phyloP scores from a whole-genome alignment of 345 rosid genomes.

The Dovyalis caffra region DNA sequence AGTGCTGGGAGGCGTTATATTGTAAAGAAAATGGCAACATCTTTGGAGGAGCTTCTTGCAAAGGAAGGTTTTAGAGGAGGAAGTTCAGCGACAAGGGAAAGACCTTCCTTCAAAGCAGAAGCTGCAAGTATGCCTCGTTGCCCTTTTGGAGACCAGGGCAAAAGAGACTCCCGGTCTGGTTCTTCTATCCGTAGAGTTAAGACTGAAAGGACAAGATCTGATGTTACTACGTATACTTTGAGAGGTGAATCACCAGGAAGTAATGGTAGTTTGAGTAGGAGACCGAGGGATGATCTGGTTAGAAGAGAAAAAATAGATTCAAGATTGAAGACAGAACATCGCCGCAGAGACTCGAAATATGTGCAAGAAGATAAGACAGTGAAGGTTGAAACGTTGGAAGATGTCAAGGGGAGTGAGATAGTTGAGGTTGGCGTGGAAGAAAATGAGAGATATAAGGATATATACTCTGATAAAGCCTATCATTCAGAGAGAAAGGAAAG shows the following conservation, averaged over 20 bases:
- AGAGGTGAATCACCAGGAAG: conserved; percentile 28
- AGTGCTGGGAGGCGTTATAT: background rate
- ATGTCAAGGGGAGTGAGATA: conserved; percentile 29
- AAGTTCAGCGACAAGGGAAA: conserved; percentile 31
- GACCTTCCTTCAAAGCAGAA: conserved; percentile 39
- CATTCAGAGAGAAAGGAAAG: conserved; percentile 21
- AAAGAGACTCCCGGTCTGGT: conserved; percentile 31
- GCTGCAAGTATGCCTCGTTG: conserved; percentile 14
- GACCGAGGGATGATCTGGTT: conserved; percentile 32
- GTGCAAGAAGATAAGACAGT: conserved; percentile 11
- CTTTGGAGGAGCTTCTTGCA: conserved; percentile 62
- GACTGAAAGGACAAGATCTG: conserved; percentile 44
- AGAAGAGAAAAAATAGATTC: conserved; percentile 27
- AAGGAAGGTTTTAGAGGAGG: conserved; percentile 60
- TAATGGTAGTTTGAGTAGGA: conserved; percentile 18
- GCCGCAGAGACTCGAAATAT: conserved; percentile 17
- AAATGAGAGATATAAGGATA: conserved; percentile 28
- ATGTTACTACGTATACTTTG: conserved; percentile 26
- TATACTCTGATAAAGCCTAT: conserved; percentile 29
- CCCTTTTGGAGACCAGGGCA: conserved; percentile 17
- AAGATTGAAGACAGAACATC: conserved; percentile 16
- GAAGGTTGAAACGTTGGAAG: conserved; percentile 16
- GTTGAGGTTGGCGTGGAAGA: conserved; percentile 41
- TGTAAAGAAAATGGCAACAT: conserved; percentile 43
- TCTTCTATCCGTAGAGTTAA: conserved; percentile 25